phyloP scores from a whole-genome alignment of 2,329 filamentous ascomycete species.

The Aspergillus melleus region DNA sequence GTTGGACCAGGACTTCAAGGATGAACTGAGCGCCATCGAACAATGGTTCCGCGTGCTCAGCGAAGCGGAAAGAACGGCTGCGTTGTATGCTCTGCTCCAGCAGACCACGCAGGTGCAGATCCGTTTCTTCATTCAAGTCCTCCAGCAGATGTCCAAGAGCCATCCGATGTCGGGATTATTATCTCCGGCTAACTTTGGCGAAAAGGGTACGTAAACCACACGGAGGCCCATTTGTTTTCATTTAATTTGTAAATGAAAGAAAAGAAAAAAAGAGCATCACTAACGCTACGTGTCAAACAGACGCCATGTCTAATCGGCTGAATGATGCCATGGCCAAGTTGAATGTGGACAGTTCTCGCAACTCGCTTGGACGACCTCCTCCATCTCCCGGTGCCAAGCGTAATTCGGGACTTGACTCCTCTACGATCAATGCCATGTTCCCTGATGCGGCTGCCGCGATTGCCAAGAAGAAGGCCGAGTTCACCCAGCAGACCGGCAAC shows the following conservation, averaged over 20 bases:
- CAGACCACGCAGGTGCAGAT: conserved; percentile 99
- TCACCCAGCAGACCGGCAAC: conserved; percentile 90
- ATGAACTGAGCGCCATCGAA: conserved; percentile 97
- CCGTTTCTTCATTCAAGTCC: conserved; percentile 96
- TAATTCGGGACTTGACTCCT: conserved; percentile 89
- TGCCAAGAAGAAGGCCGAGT: conserved; percentile 96
- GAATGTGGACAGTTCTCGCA: conserved; percentile 81
- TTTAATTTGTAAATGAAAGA: neutral
- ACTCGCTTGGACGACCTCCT: conserved; percentile 79
- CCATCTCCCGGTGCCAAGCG: conserved; percentile 79
- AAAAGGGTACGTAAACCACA: conserved; percentile 69
- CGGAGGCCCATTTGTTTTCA: neutral
- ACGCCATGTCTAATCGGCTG: conserved; percentile 94
- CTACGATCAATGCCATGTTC: conserved; percentile 98
- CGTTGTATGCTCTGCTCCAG: conserved; percentile 90
- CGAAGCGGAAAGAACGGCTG: conserved; percentile 93
- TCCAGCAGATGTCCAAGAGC: conserved; percentile 98
- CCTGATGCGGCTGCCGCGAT: conserved; percentile 98
- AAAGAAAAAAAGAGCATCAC: neutral
- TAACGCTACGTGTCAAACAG: conserved; percentile 47
- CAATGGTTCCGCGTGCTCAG: conserved; percentile 99
- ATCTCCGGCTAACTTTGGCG: conserved; percentile 87
- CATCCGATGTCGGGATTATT: conserved; percentile 95
- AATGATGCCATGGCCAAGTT: conserved; percentile 97
- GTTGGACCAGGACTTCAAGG: conserved; percentile 99